Base-by-base conservation (phyloP, 1,139 yeast species). In the Oligophagozyma castellii region DNA sequence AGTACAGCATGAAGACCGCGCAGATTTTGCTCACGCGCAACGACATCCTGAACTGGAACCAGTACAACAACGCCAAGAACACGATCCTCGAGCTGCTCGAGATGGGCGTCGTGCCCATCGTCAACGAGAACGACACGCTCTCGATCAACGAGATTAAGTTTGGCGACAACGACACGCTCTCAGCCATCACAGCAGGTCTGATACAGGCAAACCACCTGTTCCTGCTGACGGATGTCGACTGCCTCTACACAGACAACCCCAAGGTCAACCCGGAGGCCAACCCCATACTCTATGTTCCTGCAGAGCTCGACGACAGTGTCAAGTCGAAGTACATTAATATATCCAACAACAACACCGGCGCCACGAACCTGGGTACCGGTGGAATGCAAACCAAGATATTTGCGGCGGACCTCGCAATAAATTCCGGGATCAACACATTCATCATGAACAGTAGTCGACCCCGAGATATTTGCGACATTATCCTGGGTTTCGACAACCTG, bases 131-230 rank as follows among this genome's bases (percentile, higher is more conserved):
- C 50, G 96, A 86, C 47, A 84, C 96, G 0, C 59, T 86, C 30
- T 77, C 59, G 21, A 96, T 86, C 56, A 10, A 18, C 20, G 8
- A 18, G 7, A 84, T 89, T 55, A 80, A 86, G 45, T 86, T 86
- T 48, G 96, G 96, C 44, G 96, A 86, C 53, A 86, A 86, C 47
- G 96, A 86, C 54, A 84, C 95, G 0, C 61, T 86, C 19, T 76
- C 92, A 16, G 96, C 96, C 11, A 81, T 86, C 33, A 83, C 95
- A 2, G 89, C 95, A 0, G 95, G 93, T n/a, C 78, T 86, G 83
- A 75, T 83, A 33, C 79, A 77, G 41, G 96, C 96, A 1, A 93
- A 84, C 51, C 84, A 77, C 50, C 59, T 86, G 41, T 84, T 86
- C 48, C 61, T 86, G 35, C 66, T 86, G 70, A 86, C 96, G 0